Evolutionary conservation across 169 alveolate genomes (phyloP).

Genomic region (Eimeria necatrix): DNA sequence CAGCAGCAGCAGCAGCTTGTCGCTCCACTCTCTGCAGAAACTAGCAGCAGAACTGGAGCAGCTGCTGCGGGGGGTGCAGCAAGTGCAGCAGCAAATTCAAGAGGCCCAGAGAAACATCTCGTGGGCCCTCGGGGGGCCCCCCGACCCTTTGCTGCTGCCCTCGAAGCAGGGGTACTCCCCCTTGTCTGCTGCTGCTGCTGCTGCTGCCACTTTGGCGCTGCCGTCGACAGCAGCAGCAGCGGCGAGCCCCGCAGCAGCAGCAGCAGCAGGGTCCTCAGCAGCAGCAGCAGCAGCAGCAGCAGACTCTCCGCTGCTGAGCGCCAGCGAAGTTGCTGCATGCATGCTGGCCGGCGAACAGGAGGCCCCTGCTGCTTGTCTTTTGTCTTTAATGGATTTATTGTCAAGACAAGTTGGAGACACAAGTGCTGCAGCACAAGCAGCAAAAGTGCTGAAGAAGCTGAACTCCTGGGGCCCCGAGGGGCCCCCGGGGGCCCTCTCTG

Average conservation of each 20-base stretch:
- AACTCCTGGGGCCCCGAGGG: no score
- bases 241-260: slow-evolving; percentile 10
- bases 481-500: no score
- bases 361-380: not conserved
- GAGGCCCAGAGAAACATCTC: slow-evolving; percentile 20
- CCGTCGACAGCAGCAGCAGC: not conserved
- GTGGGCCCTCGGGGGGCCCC: slow-evolving; percentile 16
- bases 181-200: not conserved
- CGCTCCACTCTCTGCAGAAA: not conserved
- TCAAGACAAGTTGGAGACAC: no score
- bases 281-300: slow-evolving; percentile 9
- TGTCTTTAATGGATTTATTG: not conserved
- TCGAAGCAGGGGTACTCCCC: not conserved
- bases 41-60: not conserved
- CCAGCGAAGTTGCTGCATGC: not conserved
- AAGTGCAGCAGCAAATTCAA: slow-evolving; percentile 10
- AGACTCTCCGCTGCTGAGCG: no score
- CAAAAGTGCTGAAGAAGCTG: no score
- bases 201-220: no score
- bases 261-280: not conserved
- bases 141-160: not conserved
- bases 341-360: not conserved
- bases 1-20: not conserved
- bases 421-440: no score
- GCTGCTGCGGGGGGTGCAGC: slow-evolving; percentile 16